Evolutionary conservation across 345 rosid species (phyloP).

Genomic region (Tarenaya hassleriana): DNA sequence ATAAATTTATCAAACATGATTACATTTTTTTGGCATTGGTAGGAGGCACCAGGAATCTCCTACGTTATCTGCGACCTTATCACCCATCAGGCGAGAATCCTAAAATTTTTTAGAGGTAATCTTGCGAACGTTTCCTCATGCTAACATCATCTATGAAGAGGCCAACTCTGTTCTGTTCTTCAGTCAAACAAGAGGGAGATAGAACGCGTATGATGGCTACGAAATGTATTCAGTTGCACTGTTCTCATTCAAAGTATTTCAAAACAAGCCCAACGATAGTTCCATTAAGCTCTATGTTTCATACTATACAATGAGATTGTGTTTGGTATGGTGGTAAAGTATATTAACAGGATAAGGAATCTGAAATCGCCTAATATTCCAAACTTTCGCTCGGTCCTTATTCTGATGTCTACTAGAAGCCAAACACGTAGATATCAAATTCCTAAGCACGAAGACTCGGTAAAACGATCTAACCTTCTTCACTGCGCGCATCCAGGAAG

Average conservation of each 20-base stretch:
- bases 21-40: neutral
- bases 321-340: neutral
- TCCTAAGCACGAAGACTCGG: constrained; percentile 4
- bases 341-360: neutral
- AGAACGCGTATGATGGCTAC: neutral
- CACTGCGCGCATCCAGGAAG: constrained; percentile 63
- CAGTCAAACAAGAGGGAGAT: constrained; percentile 11
- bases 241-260: too few relatives aligned
- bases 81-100: neutral
- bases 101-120: neutral
- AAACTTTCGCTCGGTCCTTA: constrained; percentile 3
- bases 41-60: neutral
- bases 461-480: constrained; percentile 46
- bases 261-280: too few relatives aligned
- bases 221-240: neutral
- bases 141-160: neutral
- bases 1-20: neutral
- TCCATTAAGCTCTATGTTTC: too few relatives aligned
- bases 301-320: neutral
- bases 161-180: constrained; percentile 17
- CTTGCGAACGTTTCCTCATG: neutral
- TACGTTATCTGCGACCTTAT: neutral
- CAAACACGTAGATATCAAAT: constrained; percentile 9
- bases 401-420: constrained; percentile 5
- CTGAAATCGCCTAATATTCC: constrained; percentile 11